These are phyloP conservation scores for Apiospora marii DNA, from an alignment of 2,329 filamentous ascomycete species.

Conservation along the genomic window DNA sequence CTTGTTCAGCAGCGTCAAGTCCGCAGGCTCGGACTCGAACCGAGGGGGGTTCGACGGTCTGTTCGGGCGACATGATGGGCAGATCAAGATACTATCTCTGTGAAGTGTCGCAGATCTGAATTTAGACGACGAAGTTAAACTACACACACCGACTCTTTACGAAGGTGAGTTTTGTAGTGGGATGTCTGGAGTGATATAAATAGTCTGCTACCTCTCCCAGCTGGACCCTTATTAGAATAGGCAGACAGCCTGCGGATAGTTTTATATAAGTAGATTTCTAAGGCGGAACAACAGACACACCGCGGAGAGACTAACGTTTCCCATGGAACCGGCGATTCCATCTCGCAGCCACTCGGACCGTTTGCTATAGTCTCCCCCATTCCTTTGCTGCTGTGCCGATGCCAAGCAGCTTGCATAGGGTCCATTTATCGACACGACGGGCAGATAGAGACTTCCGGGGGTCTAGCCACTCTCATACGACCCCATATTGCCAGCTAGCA, in stretches of 20 bases:
- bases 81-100: not conserved
- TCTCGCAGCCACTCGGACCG: not conserved
- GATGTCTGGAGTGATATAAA: not conserved
- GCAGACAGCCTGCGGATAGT: not conserved
- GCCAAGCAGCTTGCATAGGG: not conserved
- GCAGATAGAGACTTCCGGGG: not conserved
- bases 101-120: too few species aligned
- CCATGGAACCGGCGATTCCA: not conserved
- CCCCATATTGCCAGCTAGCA: not conserved
- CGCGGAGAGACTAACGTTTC: not conserved
- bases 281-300: constrained; percentile 6
- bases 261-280: not conserved
- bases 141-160: not conserved
- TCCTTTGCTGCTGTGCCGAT: not conserved
- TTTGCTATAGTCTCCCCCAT: not conserved
- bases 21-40: constrained; percentile 18
- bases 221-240: not conserved
- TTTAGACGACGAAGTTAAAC: too few species aligned
- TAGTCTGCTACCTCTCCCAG: not conserved
- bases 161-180: not conserved
- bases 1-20: constrained; percentile 29
- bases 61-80: constrained; percentile 11
- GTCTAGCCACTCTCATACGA: not conserved
- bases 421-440: not conserved
- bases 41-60: not conserved